Base-by-base conservation (phyloP, 371 early-diverging fungal genomes). In the Parasitella parasitica region DNA sequence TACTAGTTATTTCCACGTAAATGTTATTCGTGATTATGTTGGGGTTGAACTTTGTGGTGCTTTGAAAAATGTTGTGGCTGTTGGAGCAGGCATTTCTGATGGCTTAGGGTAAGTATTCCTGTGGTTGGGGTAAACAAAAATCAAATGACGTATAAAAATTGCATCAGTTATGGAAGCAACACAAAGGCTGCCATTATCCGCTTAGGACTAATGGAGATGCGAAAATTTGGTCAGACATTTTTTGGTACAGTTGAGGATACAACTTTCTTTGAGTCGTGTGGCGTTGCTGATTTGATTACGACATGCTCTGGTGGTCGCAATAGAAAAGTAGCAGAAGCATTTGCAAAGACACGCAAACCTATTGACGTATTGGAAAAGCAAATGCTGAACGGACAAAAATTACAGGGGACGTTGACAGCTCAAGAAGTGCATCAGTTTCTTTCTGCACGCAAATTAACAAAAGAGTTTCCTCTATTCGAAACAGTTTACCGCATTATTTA, bases 31-130 rank as follows among this genome's bases (percentile, higher is more conserved):
- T 38, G 98, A 99, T 76, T 89, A 94, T 27, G 87, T 90, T 35
- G 96, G 96, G 38, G 97, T 98, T 12, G 98, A 99, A 74, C 78
- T 99, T 20, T 99, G 97, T 78, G 99, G 99, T 59, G 97, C 99
- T 0, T 73, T 99, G 26, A 99, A 99, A 80, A 99, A 99, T 82
- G 89, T 99, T 22, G 92, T 99, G 1, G 98, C 97, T 16, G 89
- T 99, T 16, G 99, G 91, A 49, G 99, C 96, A 51, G 99, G 99
- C 26, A 82, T 99, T 57, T 92, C 95, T 37, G 95, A 97, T 73
- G 99, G 82, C 60, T 66, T 82, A 60, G 77, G 76, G 72, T 75
- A 77, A 69, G 64, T 43, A 0, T 20, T 32, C 34, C 36, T 46
- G 54, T 43, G 36, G 59, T 55, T 55, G 59, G 61, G 52, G 28